Conservation (phyloP, 2,329 filamentous ascomycete genomes). For the Alternaria sp. region DNA sequence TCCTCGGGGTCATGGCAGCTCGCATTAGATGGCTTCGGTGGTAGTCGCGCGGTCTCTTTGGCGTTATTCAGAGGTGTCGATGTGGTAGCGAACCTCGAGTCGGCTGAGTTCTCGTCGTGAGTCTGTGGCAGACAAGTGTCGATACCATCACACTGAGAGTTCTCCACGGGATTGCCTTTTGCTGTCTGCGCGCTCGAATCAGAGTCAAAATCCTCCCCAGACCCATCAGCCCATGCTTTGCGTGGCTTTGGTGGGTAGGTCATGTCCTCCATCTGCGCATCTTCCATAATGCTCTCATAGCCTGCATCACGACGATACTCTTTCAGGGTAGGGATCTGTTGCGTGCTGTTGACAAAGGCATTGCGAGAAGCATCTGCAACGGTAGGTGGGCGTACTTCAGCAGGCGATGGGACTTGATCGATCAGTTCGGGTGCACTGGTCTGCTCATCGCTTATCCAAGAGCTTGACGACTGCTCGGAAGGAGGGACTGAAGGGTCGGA, state of each 20-base stretch:
- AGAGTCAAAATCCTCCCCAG: conserved; percentile 42
- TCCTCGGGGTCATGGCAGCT: conserved; percentile 25
- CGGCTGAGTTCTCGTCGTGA: neutral
- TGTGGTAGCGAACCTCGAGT: neutral
- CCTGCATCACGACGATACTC: conserved; percentile 19
- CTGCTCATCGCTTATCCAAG: conserved; percentile 25
- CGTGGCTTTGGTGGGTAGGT: conserved; percentile 16
- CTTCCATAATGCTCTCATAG: conserved; percentile 19
- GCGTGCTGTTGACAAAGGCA: conserved; percentile 53
- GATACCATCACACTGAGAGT: conserved; percentile 8
- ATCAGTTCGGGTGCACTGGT: conserved; percentile 24
- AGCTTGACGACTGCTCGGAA: conserved; percentile 26
- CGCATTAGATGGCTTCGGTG: conserved; percentile 4
- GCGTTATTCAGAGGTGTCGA: conserved; percentile 20
- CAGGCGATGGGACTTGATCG: conserved; percentile 9
- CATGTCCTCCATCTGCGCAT: conserved; percentile 33
- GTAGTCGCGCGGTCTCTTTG: conserved; percentile 19
- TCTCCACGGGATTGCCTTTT: conserved; percentile 22
- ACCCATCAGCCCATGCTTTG: conserved; percentile 48
- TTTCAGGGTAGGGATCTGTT: conserved; percentile 46
- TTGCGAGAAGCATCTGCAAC: conserved; percentile 45
- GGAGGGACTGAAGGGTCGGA: conserved; percentile 24
- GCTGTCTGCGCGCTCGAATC: conserved; percentile 29
- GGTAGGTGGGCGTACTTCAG: conserved; percentile 14
- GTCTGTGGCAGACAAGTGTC: conserved; percentile 11